These are phyloP conservation scores for Choiromyces venosus DNA, from an alignment of 495 filamentous ascomycete species.

Conservation along the genomic window DNA sequence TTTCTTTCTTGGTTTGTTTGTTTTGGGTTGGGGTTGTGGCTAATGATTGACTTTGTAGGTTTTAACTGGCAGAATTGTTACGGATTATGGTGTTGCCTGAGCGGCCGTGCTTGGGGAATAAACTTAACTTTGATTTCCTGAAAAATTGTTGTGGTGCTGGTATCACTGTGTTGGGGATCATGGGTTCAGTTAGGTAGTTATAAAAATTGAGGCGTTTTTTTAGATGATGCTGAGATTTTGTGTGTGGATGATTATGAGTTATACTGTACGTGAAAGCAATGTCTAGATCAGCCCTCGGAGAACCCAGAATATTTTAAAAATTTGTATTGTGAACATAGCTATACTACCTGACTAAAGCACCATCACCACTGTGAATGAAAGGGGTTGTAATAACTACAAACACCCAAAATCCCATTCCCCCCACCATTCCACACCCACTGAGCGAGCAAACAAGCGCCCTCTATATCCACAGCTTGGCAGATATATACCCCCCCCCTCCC, in stretches of 20 bases:
- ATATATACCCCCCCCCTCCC: no score
- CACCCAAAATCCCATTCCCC: no score
- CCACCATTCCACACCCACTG: no score
- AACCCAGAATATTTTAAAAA: not conserved
- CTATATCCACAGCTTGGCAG: no score
- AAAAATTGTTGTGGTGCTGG: not conserved
- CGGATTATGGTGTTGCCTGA: conserved; percentile 31
- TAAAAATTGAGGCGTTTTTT: not conserved
- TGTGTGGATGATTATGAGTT: not conserved
- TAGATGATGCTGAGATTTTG: not conserved
- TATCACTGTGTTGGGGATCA: not conserved
- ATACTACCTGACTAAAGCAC: not conserved
- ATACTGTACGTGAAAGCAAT: not conserved
- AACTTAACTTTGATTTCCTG: not conserved
- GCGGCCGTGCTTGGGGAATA: conserved; percentile 30
- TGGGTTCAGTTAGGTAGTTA: not conserved
- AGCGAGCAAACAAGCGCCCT: no score
- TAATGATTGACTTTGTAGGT: conserved; percentile 23
- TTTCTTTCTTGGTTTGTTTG: no score
- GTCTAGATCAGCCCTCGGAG: not conserved
- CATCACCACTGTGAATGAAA: no score
- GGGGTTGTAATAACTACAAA: no score
- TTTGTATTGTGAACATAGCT: not conserved
- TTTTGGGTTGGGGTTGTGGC: not conserved
- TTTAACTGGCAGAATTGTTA: conserved; percentile 39